These are phyloP conservation scores for Solanum medicagineum DNA, from an alignment of 257 asterid genomes.

Conservation along the genomic window DNA sequence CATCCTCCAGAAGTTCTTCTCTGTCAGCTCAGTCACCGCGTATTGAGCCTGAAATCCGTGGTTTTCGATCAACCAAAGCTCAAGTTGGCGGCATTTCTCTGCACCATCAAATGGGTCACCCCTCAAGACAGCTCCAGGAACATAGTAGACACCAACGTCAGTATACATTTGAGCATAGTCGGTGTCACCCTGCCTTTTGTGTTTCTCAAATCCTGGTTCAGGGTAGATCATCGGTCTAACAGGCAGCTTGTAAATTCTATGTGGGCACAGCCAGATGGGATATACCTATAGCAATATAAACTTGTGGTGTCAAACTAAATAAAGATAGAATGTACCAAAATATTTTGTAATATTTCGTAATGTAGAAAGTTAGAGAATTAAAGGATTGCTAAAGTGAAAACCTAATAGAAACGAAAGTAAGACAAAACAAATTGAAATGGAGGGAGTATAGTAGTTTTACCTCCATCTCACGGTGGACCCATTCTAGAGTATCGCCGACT, in stretches of 20 bases:
- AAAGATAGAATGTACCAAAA: background rate
- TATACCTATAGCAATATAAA: constrained; percentile 27
- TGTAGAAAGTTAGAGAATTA: background rate
- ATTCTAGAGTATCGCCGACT: constrained; percentile 78
- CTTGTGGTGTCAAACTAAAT: too few species aligned
- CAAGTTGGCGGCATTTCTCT: constrained; percentile 64
- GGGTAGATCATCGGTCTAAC: constrained; percentile 77
- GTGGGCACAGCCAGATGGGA: constrained; percentile 98
- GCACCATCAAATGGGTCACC: constrained; percentile 84
- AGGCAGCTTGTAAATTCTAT: constrained; percentile 69
- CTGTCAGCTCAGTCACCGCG: constrained; percentile 78
- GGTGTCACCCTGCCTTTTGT: constrained; percentile 43
- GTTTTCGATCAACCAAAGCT: constrained; percentile 81
- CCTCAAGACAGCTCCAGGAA: constrained; percentile 86
- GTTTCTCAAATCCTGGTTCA: constrained; percentile 76
- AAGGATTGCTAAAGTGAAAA: background rate
- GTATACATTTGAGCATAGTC: constrained; percentile 82
- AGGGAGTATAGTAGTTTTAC: constrained; percentile 16
- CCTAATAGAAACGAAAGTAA: background rate
- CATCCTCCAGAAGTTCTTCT: constrained; percentile 98
- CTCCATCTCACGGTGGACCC: constrained; percentile 37
- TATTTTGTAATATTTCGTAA: too few species aligned
- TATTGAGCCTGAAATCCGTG: constrained; percentile 94
- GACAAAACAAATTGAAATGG: background rate
- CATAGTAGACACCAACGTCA: constrained; percentile 80